Evolutionary conservation across 352 stramenopile genomes (phyloP).

Genomic region (Phytophthora ramorum): DNA sequence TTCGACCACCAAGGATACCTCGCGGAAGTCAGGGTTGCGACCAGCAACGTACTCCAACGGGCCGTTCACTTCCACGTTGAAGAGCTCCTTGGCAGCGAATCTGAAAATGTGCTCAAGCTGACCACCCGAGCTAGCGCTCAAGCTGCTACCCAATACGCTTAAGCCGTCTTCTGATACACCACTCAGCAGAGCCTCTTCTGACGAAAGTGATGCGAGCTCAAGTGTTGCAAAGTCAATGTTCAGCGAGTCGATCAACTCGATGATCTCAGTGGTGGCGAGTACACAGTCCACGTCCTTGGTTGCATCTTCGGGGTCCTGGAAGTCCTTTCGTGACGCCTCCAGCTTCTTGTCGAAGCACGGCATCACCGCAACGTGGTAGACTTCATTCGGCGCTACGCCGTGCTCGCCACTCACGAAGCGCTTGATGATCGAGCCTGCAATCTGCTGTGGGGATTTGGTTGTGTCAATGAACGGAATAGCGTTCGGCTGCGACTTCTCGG

Average conservation of each 20-base stretch:
- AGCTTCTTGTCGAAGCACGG: conserved; percentile 99
- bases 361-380: conserved; percentile 97
- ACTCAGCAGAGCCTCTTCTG: conserved; percentile 78
- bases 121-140: conserved; percentile 83
- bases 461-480: conserved; percentile 96
- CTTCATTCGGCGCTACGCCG: conserved; percentile 53
- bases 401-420: conserved; percentile 75
- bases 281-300: conserved; percentile 96
- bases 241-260: conserved; percentile 70
- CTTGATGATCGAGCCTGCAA: conserved; percentile 89
- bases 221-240: conserved; percentile 73
- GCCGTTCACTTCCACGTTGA: conserved; percentile 81
- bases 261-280: conserved; percentile 86
- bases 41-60: conserved; percentile 89
- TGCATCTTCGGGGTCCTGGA: conserved; percentile 65
- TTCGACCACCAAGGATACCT: conserved; percentile 76
- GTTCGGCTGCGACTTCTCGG: conserved; percentile 96
- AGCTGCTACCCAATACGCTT: conserved; percentile 61
- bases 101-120: conserved; percentile 95
- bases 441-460: conserved; percentile 96
- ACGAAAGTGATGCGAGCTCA: conserved; percentile 63
- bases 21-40: conserved; percentile 91
- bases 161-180: conserved; percentile 64
- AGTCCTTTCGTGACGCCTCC: conserved; percentile 95
- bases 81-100: conserved; percentile 90